Evolutionary conservation across 2,329 filamentous ascomycete species (phyloP), one percentile per base, ranked within the genome.

Genomic region (Colletotrichum simmondsii): DNA sequence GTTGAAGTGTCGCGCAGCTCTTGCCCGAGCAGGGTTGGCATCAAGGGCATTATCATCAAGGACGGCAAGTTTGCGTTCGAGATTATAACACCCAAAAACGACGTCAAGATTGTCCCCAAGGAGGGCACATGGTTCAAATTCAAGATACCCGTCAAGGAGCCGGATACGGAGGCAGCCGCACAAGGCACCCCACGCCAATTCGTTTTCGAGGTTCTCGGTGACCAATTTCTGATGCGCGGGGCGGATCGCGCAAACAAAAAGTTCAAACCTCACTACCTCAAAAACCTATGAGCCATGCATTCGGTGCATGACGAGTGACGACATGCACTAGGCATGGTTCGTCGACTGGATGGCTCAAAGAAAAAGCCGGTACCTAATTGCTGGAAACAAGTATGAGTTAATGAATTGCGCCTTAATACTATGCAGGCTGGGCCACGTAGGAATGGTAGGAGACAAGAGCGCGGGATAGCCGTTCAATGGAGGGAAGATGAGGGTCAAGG

Each of bases 31-130:
- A 88, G 96, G 19, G 95, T 99, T 0, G 96, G 97, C 0, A 83
- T 96, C 66, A 90, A 87, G 77, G 97, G 97, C 19, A 96, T 98
- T 77, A 93, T 98, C 73, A 91, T 98, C 53, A 92, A 94, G 80
- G 97, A 99, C 84, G 92, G 93, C 64, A 95, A 93, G 80, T 96
- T 93, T 78, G 92, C 93, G 1, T 94, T 98, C 82, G 94, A 97
- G 81, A 84, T 99, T 74, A 88, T 98, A 52, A 98, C 94, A 3
- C 86, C 82, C 78, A 88, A 87, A 76, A 88, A 95, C 82, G 85
- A 88, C 76, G 78, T 97, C 56, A 97, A 97, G 85, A 86, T 91
- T 53, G 87, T 98, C 69, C 96, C 97, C 4, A 99, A 99, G 80
- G 95, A 97, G 80, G 92, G 95, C 52, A 96, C 95, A 0, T 87